phyloP scores from a whole-genome alignment of 1,139 yeast species.

The Candida gigantensis region DNA sequence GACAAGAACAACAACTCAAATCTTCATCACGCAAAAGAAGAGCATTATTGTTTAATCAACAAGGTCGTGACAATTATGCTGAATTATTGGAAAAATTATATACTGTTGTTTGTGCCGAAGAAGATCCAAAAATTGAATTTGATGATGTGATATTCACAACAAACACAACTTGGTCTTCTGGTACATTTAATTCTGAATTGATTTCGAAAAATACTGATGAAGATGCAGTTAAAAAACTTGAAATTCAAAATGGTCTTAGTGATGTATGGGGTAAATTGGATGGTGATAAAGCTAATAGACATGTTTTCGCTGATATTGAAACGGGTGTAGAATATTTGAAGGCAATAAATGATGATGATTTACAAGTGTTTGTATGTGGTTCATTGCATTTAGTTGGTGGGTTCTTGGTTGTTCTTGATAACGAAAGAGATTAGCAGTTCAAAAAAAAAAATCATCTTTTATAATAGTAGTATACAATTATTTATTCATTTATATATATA shows the following conservation, averaged over 20 bases:
- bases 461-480: background rate
- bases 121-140: conserved; percentile 41
- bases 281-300: conserved; percentile 26
- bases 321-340: conserved; percentile 60
- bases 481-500: background rate
- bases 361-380: conserved; percentile 90
- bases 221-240: conserved; percentile 72
- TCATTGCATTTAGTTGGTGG: conserved; percentile 96
- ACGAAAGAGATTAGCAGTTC: conserved; percentile 29
- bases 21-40: conserved; percentile 21
- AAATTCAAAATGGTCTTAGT: conserved; percentile 78
- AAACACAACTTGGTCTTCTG: conserved; percentile 87
- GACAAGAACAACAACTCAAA: conserved; percentile 22
- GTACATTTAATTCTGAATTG: conserved; percentile 77
- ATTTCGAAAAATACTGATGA: conserved; percentile 81
- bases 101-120: conserved; percentile 29
- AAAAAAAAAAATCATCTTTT: background rate
- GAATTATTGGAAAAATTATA: conserved; percentile 59
- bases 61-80: conserved; percentile 78
- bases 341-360: conserved; percentile 28
- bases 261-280: conserved; percentile 67
- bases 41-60: conserved; percentile 86
- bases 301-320: conserved; percentile 75
- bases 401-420: conserved; percentile 77
- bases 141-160: conserved; percentile 85